phyloP scores from a whole-genome alignment of 1,284 basidiomycete species.

The Phlebopus sp. region DNA sequence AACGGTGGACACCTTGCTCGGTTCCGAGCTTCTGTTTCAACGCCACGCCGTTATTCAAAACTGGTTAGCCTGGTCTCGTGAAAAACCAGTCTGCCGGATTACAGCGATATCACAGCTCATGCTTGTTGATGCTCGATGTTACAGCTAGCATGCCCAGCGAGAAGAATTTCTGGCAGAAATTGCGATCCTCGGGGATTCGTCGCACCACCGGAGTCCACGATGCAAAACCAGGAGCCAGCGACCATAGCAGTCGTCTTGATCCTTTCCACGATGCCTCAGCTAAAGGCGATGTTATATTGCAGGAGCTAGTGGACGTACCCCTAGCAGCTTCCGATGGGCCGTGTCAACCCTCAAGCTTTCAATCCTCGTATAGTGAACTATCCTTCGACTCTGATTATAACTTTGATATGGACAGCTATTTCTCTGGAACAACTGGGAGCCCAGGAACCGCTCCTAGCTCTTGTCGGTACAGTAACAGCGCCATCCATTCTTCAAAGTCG shows the following conservation, averaged over 20 bases:
- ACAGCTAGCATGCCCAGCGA: conserved; percentile 22
- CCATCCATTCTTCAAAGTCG: background rate
- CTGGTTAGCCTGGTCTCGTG: no score
- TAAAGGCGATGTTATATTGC: conserved; percentile 19
- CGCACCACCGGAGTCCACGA: no score
- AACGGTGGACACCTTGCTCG: no score
- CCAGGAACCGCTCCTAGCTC: background rate
- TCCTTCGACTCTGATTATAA: background rate
- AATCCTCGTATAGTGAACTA: background rate
- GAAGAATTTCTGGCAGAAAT: conserved; percentile 26
- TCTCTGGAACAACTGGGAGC: background rate
- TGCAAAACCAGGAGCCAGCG: no score
- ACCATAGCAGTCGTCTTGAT: conserved; percentile 13
- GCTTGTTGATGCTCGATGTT: conserved; percentile 10
- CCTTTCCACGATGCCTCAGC: conserved; percentile 14
- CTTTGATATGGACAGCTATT: background rate
- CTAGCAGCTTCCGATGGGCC: conserved; percentile 3
- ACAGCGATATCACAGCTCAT: no score
- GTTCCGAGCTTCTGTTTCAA: no score
- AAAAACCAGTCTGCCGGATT: no score
- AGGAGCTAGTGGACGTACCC: conserved; percentile 13
- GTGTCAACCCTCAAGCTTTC: background rate
- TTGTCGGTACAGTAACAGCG: background rate
- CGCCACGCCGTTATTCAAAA: no score
- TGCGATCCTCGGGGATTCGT: conserved; percentile 22